Evolutionary conservation across 2,329 filamentous ascomycete species (phyloP), one percentile per base, ranked within the genome.

Genomic region (Nemania abortiva): DNA sequence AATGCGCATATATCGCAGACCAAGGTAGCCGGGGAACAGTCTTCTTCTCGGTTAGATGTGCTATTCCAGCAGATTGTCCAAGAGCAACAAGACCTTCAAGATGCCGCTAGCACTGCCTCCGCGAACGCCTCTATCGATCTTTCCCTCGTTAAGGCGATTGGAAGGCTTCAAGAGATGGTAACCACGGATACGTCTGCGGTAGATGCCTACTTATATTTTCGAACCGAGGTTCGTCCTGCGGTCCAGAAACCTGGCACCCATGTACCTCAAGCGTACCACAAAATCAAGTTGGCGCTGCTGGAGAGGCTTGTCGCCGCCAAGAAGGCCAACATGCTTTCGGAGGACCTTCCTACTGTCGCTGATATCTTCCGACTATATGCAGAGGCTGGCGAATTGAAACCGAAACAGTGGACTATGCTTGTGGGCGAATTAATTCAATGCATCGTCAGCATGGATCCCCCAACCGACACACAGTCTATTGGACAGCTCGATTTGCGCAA

Each of bases 311-410:
- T 77, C 29, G 62, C 60, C 5, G 79, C 78, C 47, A 82, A 82
- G 68, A 72, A 75, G 47, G 65, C 65, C 1, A 75, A 81, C 63
- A 79, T 80, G 42, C 69, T 74, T 11, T 72, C 74, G 2, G 61
- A 70, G 18, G 64, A 68, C 2, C 76, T 84, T 52, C 82, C 82
- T 4, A 74, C 77, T 24, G 77, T 82, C n/a, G 74, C 80, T 34
- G 78, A 80, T 15, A 81, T 83, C 54, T 81, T 79, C 34, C 77
- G 79, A 59, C 68, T 79, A 34, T 78, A 79, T 60, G 73, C 78
- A 15, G 79, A 82, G 59, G 72, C 82, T 6, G 78, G 75, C 52
- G 71, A 79, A 10, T 68, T 84, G 39, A 72, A 72, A 24, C 78
- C 80, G 1, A 57, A 67, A 24, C 69, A 73, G 18, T 84, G 82